Conservation (phyloP, 169 alveolate species). For the Cardiosporidium cionae region DNA sequence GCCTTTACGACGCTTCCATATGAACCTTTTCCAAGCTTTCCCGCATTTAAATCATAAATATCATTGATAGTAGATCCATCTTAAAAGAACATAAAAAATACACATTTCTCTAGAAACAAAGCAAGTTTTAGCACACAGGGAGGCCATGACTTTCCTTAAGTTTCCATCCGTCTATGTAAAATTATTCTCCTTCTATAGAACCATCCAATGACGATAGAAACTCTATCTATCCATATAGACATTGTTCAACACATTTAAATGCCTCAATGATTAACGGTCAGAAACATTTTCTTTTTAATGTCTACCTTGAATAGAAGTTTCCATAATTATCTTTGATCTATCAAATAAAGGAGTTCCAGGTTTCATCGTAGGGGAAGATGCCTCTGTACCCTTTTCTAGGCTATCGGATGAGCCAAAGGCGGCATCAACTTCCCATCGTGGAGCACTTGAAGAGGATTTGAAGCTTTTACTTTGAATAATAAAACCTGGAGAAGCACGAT, state of each 20-base stretch:
- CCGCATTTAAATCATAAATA: conserved; percentile 60
- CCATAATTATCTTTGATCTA: not conserved
- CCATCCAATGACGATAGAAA: too few species aligned
- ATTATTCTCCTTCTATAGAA: too few species aligned
- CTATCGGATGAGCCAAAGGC: not conserved
- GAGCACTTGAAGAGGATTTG: not conserved
- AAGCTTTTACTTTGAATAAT: not conserved
- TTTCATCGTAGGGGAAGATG: not conserved
- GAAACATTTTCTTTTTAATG: too few species aligned
- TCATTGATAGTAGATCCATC: conserved; percentile 59
- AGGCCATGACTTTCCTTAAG: too few species aligned
- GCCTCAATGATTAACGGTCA: too few species aligned
- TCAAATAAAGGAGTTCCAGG: not conserved
- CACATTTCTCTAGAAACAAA: too few species aligned
- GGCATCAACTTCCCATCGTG: not conserved
- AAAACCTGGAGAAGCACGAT: not conserved
- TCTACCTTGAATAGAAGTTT: not conserved
- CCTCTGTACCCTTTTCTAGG: not conserved
- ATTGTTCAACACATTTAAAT: too few species aligned
- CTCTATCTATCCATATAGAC: too few species aligned
- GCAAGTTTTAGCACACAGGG: too few species aligned
- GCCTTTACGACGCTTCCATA: conserved; percentile 80
- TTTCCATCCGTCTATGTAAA: too few species aligned
- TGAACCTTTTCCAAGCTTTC: conserved; percentile 75
- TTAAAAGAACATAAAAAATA: too few species aligned